A percentile compares a stretch with the other conserved stretches of the same genome.
Evolutionary conservation across 495 filamentous ascomycete species (phyloP).

Genomic region (Podospora australis): DNA sequence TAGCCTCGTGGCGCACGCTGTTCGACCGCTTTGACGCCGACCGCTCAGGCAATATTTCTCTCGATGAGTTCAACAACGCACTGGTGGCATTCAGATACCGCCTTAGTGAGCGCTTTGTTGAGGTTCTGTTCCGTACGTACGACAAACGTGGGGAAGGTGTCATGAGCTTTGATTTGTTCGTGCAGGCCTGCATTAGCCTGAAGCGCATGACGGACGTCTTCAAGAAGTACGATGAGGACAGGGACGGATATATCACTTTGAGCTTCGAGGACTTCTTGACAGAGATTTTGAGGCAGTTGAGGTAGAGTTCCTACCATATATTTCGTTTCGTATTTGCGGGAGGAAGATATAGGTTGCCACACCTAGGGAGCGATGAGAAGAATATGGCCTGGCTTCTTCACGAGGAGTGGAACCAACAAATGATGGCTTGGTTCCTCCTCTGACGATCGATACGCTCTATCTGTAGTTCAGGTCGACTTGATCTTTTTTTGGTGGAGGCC

Average conservation of each 20-base stretch:
- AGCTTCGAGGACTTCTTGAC: slow-evolving; percentile 79
- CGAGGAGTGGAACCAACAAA: no score
- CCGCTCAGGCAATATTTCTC: slow-evolving; percentile 75
- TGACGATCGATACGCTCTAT: no score
- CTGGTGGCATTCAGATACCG: slow-evolving; percentile 93
- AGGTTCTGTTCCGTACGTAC: slow-evolving; percentile 65
- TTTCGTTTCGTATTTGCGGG: no score
- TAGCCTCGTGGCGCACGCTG: slow-evolving; percentile 85
- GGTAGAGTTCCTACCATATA: slow-evolving; percentile 27
- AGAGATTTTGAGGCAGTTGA: slow-evolving; percentile 48
- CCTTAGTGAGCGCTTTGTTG: slow-evolving; percentile 73
- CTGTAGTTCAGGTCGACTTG: no score
- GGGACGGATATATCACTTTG: slow-evolving; percentile 83
- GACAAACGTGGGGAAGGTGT: slow-evolving; percentile 55
- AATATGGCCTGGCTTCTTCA: no score
- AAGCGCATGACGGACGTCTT: slow-evolving; percentile 99
- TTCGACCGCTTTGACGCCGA: slow-evolving; percentile 96
- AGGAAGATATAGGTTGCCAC: no score
- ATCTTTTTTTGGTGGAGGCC: no score
- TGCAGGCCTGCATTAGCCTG: slow-evolving; percentile 91
- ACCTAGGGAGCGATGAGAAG: no score
- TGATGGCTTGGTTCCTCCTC: no score
- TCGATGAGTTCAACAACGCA: slow-evolving; percentile 83
- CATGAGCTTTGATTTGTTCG: slow-evolving; percentile 95
- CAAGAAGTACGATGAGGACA: slow-evolving; percentile 96